phyloP scores from a whole-genome alignment of 2,329 filamentous ascomycete genomes.

The Cadophora malorum region DNA sequence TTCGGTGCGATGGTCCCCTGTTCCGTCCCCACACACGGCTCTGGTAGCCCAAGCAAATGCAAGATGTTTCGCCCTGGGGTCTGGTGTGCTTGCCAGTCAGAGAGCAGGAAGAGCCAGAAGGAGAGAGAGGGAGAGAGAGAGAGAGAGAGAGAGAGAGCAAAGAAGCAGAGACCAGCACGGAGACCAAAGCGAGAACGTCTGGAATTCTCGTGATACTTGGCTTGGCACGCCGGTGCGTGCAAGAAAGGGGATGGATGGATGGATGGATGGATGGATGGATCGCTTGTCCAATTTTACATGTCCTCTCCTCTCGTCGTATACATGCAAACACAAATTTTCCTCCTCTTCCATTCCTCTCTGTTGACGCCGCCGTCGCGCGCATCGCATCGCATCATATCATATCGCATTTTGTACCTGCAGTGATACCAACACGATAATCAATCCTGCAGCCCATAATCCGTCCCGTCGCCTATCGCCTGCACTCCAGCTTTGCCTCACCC shows the following conservation, averaged over 20 bases:
- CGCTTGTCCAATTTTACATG: background rate
- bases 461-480: conserved; percentile 4
- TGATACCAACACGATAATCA: background rate
- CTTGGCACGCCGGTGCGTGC: background rate
- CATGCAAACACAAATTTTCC: background rate
- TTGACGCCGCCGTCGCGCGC: background rate
- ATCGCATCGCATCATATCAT: background rate
- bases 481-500: conserved; percentile 17
- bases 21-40: background rate
- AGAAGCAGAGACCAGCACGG: background rate
- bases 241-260: background rate
- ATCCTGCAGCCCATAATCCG: background rate
- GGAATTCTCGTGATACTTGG: background rate
- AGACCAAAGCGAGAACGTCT: background rate
- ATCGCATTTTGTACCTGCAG: background rate
- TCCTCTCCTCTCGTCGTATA: background rate
- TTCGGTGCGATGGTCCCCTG: background rate
- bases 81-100: conserved; percentile 1
- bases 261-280: background rate
- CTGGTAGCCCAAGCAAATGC: background rate
- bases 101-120: background rate
- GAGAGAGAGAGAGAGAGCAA: background rate
- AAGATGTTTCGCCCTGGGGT: background rate
- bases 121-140: background rate
- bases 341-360: background rate